A percentile compares a stretch with the other conserved stretches of the same genome.
Conservation (phyloP, 345 rosid species). For the Cochlearia excelsa region DNA sequence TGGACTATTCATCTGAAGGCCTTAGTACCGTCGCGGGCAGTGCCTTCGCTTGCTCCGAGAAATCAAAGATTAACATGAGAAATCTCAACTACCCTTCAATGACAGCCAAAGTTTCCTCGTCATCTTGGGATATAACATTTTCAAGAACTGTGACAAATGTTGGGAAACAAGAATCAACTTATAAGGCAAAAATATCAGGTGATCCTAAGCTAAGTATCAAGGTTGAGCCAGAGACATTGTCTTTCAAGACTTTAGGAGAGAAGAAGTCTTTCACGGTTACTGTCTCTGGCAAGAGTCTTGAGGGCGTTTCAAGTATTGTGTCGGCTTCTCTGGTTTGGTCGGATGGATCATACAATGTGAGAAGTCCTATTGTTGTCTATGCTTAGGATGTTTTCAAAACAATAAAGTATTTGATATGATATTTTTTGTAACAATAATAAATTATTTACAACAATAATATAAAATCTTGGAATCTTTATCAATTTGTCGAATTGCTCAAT, state of each 20-base stretch:
- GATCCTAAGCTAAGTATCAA: slow-evolving; percentile 17
- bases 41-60: slow-evolving; percentile 32
- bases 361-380: slow-evolving; percentile 31
- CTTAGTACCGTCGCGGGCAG: slow-evolving; percentile 29
- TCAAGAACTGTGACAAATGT: slow-evolving; percentile 40
- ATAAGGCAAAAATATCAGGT: slow-evolving; percentile 27
- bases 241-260: slow-evolving; percentile 25
- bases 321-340: slow-evolving; percentile 32
- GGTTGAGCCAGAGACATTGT: slow-evolving; percentile 28
- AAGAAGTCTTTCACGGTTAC: slow-evolving; percentile 28
- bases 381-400: too few relatives aligned
- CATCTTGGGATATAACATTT: slow-evolving; percentile 29
- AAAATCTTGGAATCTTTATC: too few relatives aligned
- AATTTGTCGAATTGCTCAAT: too few relatives aligned
- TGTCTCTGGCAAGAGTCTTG: slow-evolving; percentile 30
- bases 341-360: slow-evolving; percentile 29
- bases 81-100: slow-evolving; percentile 47
- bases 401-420: too few relatives aligned
- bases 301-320: slow-evolving; percentile 13
- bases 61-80: slow-evolving; percentile 9
- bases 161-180: slow-evolving; percentile 29
- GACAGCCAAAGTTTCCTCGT: slow-evolving; percentile 21
- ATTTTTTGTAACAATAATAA: too few relatives aligned
- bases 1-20: slow-evolving; percentile 14
- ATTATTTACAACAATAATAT: too few relatives aligned